Percentiles rank a stretch among this genome's conserved stretches.
Conservation (phyloP, 2,329 filamentous ascomycete genomes). For the Trichoderma atrobrunneum region DNA sequence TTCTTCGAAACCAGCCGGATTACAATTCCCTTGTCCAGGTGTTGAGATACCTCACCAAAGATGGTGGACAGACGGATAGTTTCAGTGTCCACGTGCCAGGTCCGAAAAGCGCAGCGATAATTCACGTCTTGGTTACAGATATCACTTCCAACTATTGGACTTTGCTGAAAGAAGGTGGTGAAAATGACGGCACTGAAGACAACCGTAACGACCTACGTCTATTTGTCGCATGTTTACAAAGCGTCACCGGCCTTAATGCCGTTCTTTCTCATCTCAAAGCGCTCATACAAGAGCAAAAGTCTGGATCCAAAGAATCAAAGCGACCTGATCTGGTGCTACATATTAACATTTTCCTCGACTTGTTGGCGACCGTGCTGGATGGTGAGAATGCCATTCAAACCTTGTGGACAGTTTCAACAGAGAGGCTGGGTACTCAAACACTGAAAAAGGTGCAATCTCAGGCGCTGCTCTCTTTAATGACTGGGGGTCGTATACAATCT, state of each 20-base stretch:
- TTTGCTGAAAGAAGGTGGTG: slow-evolving; percentile 49
- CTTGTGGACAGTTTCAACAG: slow-evolving; percentile 39
- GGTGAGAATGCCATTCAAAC: slow-evolving; percentile 35
- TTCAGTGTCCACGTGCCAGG: slow-evolving; percentile 46
- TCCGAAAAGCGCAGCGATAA: slow-evolving; percentile 69
- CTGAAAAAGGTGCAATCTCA: slow-evolving; percentile 35
- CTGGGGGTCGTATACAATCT: slow-evolving; percentile 50
- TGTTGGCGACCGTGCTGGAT: slow-evolving; percentile 43
- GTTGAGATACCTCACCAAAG: slow-evolving; percentile 50
- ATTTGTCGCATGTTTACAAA: slow-evolving; percentile 66
- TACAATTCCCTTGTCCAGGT: slow-evolving; percentile 53
- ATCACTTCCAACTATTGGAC: slow-evolving; percentile 83
- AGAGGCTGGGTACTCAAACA: slow-evolving; percentile 23
- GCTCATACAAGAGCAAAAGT: slow-evolving; percentile 52
- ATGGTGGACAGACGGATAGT: slow-evolving; percentile 19
- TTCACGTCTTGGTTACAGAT: slow-evolving; percentile 69
- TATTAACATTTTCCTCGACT: slow-evolving; percentile 42
- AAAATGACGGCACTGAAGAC: slow-evolving; percentile 15
- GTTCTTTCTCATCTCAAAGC: slow-evolving; percentile 66
- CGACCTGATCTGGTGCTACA: slow-evolving; percentile 44
- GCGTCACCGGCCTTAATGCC: slow-evolving; percentile 75
- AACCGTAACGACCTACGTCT: slow-evolving; percentile 40
- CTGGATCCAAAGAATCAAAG: slow-evolving; percentile 36
- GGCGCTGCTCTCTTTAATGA: slow-evolving; percentile 43
- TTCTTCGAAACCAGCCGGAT: slow-evolving; percentile 60